Evolutionary conservation across 2,329 filamentous ascomycete genomes (phyloP).

Genomic region (Colletotrichum melonis): DNA sequence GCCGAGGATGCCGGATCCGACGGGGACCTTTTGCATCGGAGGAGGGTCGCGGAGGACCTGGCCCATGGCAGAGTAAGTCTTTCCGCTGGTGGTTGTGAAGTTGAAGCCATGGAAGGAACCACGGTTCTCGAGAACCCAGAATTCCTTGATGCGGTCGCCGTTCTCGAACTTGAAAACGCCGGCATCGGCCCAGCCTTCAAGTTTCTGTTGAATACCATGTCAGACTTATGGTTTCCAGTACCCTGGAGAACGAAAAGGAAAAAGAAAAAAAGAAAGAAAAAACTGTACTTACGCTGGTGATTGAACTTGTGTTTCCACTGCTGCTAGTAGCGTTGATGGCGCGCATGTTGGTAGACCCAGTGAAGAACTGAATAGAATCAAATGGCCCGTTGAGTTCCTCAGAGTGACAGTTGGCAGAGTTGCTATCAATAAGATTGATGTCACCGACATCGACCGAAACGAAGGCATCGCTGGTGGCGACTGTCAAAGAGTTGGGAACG

Average conservation of each 20-base stretch:
- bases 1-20: slow-evolving; percentile 32
- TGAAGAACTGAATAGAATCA: slow-evolving; percentile 17
- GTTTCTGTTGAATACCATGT: background rate
- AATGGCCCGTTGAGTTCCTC: slow-evolving; percentile 16
- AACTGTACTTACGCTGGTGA: slow-evolving; percentile 2
- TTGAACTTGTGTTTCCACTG: slow-evolving; percentile 12
- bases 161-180: slow-evolving; percentile 9
- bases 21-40: slow-evolving; percentile 4
- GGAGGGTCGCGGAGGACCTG: background rate
- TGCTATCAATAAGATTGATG: background rate
- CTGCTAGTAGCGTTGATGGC: slow-evolving; percentile 12
- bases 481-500: background rate
- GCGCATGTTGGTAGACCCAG: slow-evolving; percentile 18
- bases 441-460: slow-evolving; percentile 22
- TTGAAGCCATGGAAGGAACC: slow-evolving; percentile 21
- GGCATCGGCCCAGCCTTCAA: slow-evolving; percentile 1
- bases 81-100: slow-evolving; percentile 9
- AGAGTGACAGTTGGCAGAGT: slow-evolving; percentile 7
- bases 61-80: slow-evolving; percentile 6
- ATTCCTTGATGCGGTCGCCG: slow-evolving; percentile 20
- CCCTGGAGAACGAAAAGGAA: too few relatives aligned
- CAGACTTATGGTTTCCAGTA: background rate
- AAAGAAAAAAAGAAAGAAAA: too few relatives aligned
- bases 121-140: background rate
- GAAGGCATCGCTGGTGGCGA: slow-evolving; percentile 1